Evolutionary conservation across 2,329 filamentous ascomycete genomes (phyloP), one percentile per base, ranked within the genome.

Genomic region (Chrysoporthe puriensis): DNA sequence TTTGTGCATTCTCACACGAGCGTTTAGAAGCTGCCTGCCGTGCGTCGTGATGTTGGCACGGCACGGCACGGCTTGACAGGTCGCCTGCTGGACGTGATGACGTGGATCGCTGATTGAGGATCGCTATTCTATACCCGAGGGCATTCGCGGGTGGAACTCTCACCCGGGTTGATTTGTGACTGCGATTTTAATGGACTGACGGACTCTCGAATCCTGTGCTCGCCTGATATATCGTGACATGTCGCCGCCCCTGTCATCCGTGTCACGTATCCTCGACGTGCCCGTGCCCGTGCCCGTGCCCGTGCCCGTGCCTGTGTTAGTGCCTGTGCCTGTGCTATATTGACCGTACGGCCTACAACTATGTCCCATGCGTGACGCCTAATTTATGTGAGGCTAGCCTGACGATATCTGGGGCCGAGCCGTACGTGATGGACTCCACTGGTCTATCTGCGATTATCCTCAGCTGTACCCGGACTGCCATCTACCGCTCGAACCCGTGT

Each of bases 91-190:
- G 79, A 81, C 81, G 82, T 79, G 85, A 88, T 84, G 85, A 88
- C 82, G 85, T 88, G 86, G 85, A 84, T 81, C 79, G 83, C 83
- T 84, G 81, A 80, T 86, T 86, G 85, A 87, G 83, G 84, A 88
- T 85, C 83, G 85, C 85, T 86, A 83, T 68, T 50, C 62, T 60
- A 66, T 54, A 62, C 62, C 63, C 64, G 81, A 77, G 77, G 8
- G 18, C 56, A 40, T 18, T 21, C 36, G 34, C 74, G 76, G 76
- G 78, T 77, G 79, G 77, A 78, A 79, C 79, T 81, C 14, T 9
- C 14, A 84, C 81, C 84, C 80, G 54, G 40, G 32, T 13, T 85
- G 81, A 81, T 85, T 85, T 83, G 85, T 84, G 82, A 88, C 73
- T 70, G 71, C 73, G 86, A 86, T 84, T 84, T 81, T 81, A 84